Evolutionary conservation across 202 grass and related monocot genomes (phyloP).

Genomic region (Bolboschoenoplectus hybrid): DNA sequence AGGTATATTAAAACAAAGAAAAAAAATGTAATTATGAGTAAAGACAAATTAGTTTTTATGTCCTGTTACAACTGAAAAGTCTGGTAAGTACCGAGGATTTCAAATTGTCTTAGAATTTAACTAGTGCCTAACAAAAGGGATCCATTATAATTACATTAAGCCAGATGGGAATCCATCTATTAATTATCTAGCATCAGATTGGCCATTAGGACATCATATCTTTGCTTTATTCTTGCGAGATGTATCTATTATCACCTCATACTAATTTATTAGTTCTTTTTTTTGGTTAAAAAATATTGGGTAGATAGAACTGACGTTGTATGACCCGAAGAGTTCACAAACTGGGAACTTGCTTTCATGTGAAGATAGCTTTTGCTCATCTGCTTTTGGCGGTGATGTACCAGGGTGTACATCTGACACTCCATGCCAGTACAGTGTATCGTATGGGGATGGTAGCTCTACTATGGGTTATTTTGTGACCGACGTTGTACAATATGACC

Average conservation of each 20-base stretch:
- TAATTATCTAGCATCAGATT: constrained; percentile 13
- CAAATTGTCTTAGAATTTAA: not conserved
- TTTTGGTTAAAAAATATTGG: not conserved
- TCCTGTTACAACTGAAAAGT: not conserved
- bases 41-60: not conserved
- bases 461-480: constrained; percentile 66
- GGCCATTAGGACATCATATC: not conserved
- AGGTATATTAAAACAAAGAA: not conserved
- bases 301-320: constrained; percentile 80
- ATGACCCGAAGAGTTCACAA: constrained; percentile 66
- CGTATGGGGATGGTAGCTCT: constrained; percentile 87
- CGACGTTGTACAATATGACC: constrained; percentile 67
- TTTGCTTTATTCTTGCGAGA: not conserved
- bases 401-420: constrained; percentile 38
- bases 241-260: constrained; percentile 3
- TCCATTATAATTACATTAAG: not conserved
- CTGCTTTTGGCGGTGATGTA: constrained; percentile 30
- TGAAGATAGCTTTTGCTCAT: constrained; percentile 64
- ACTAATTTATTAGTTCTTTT: constrained; percentile 8
- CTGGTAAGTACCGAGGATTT: not conserved
- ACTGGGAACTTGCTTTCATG: constrained; percentile 58
- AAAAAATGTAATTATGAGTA: not conserved
- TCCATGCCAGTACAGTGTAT: constrained; percentile 64
- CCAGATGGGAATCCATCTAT: not conserved
- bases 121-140: not conserved